Conservation (phyloP, 257 asterid genomes). For the Mentha longifolia region DNA sequence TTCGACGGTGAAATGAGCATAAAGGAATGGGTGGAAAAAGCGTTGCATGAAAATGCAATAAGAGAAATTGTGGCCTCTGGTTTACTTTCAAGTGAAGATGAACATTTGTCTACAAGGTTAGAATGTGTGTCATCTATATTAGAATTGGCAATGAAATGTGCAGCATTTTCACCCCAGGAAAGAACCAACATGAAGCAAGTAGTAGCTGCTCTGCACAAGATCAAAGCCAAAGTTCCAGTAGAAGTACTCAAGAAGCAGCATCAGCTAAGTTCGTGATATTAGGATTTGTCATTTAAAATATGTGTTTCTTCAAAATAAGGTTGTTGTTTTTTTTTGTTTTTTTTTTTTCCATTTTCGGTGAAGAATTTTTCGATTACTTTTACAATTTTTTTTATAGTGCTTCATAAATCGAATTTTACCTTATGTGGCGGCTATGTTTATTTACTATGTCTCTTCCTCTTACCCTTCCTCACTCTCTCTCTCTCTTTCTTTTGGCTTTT, state of each 20-base stretch:
- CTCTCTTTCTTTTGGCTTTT: no score
- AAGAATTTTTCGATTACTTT: no score
- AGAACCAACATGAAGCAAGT: neutral
- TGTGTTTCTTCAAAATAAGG: no score
- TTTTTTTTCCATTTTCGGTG: no score
- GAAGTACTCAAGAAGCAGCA: neutral
- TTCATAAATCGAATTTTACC: no score
- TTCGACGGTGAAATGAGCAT: conserved; percentile 3
- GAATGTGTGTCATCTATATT: neutral
- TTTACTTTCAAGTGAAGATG: neutral
- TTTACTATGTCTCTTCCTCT: no score
- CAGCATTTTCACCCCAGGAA: neutral
- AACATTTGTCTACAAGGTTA: neutral
- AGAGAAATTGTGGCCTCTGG: neutral
- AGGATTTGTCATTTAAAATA: no score
- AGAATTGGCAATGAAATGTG: conserved; percentile 12
- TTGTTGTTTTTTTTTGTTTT: no score
- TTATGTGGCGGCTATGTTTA: no score
- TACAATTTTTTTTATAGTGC: no score
- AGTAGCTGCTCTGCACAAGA: neutral
- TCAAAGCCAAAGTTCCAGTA: neutral
- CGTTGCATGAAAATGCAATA: neutral
- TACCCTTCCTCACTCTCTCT: no score
- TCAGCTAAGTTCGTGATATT: neutral
- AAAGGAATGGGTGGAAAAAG: conserved; percentile 17